A percentile compares a stretch with the other conserved stretches of the same genome.
Evolutionary conservation across 1,284 basidiomycete species (phyloP).

Genomic region (Leccinum fallax): DNA sequence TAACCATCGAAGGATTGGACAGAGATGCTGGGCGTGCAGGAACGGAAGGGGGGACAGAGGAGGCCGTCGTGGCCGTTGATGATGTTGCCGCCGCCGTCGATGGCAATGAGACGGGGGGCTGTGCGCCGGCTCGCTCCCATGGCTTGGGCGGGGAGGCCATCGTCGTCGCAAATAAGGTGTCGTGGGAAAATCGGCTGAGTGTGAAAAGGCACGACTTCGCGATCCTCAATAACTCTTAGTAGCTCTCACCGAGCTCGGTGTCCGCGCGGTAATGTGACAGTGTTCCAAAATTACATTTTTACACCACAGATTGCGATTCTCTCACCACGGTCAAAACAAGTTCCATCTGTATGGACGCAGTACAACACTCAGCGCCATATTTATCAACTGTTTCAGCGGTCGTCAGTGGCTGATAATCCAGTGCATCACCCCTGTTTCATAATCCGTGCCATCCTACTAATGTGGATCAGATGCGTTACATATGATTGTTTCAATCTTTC

Average conservation of each 20-base stretch:
- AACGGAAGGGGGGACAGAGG: slow-evolving; percentile 28
- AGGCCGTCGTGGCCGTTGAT: slow-evolving; percentile 14
- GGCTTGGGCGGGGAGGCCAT: slow-evolving; percentile 86
- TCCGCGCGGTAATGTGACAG: too few species aligned
- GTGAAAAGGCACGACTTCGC: neutral
- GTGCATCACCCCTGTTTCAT: too few species aligned
- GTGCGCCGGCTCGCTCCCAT: slow-evolving; percentile 67
- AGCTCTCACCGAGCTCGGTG: too few species aligned
- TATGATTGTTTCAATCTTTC: neutral
- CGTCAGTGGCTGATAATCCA: too few species aligned
- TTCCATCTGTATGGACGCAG: too few species aligned
- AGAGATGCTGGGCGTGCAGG: slow-evolving; percentile 48
- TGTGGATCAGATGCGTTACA: too few species aligned
- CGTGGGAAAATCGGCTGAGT: slow-evolving; percentile 20
- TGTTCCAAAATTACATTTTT: neutral
- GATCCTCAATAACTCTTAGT: too few species aligned
- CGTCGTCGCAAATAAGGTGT: slow-evolving; percentile 3
- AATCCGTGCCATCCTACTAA: too few species aligned
- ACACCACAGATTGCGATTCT: neutral
- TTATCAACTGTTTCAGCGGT: too few species aligned
- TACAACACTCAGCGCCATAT: too few species aligned
- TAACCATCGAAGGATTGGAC: slow-evolving; percentile 35
- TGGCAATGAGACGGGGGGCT: slow-evolving; percentile 34
- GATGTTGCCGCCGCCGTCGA: slow-evolving; percentile 23
- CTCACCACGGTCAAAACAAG: neutral